A percentile compares a stretch with the other conserved stretches of the same genome.
Evolutionary conservation across 2,329 filamentous ascomycete species (phyloP).

Genomic region (Aphanocladium album): DNA sequence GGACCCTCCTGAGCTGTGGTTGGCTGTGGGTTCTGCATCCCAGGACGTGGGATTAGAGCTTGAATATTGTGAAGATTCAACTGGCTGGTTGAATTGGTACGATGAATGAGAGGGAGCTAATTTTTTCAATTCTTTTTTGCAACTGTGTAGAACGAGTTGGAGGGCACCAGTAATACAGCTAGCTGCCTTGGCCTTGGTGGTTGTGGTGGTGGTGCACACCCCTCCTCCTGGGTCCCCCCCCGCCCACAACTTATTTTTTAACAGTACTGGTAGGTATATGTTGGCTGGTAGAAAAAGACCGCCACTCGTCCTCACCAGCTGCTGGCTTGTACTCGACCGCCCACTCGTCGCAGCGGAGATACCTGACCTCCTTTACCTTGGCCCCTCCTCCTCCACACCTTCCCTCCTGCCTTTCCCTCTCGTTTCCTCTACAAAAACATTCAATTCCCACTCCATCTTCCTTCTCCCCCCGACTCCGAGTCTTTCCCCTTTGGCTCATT

Average conservation of each 20-base stretch:
- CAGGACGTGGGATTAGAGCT: neutral
- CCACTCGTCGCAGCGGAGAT: constrained; percentile 1
- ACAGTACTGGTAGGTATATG: neutral
- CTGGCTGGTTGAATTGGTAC: neutral
- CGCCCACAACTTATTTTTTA: constrained; percentile 9
- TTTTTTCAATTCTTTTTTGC: neutral
- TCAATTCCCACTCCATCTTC: constrained; percentile 12
- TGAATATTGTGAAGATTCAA: neutral
- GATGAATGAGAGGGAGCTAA: neutral
- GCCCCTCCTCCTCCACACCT: constrained; percentile 14
- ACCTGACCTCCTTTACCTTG: constrained; percentile 13
- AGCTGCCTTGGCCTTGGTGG: too few relatives aligned
- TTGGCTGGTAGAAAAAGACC: too few relatives aligned
- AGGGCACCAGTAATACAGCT: neutral
- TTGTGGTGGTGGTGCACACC: neutral
- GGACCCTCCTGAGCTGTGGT: neutral
- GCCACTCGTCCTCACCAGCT: too few relatives aligned
- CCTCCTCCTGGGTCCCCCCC: neutral
- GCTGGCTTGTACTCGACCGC: neutral
- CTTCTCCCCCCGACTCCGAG: constrained; percentile 9
- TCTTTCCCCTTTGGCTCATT: constrained; percentile 14
- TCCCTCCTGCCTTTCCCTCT: constrained; percentile 9
- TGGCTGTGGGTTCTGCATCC: neutral
- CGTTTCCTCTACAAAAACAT: constrained; percentile 14
- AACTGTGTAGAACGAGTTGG: neutral